These are phyloP conservation scores for Triadica sebifera DNA, from an alignment of 345 rosid genomes.

Conservation along the genomic window DNA sequence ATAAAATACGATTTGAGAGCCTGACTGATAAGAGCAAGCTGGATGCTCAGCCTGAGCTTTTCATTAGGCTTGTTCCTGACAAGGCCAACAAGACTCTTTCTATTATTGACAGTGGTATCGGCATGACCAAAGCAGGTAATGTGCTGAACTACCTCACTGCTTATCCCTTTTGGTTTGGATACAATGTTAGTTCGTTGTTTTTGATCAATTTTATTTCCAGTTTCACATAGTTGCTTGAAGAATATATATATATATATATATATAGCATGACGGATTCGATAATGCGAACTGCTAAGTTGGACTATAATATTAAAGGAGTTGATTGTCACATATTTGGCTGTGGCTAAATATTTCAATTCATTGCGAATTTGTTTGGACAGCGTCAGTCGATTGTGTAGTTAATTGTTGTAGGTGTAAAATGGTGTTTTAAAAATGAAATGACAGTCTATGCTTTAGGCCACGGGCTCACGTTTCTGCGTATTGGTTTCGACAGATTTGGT, in stretches of 20 bases:
- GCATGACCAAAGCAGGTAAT: slow-evolving; percentile 88
- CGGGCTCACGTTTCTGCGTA: background rate
- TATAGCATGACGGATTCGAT: no score
- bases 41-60: slow-evolving; percentile 77
- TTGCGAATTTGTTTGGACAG: no score
- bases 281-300: no score
- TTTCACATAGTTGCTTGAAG: no score
- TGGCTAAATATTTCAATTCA: no score
- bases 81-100: slow-evolving; percentile 67
- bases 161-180: background rate
- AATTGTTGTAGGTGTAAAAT: no score
- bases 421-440: no score
- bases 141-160: background rate
- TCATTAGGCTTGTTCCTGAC: slow-evolving; percentile 72
- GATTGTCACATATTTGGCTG: no score
- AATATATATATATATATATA: no score
- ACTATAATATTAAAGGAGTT: no score
- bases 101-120: slow-evolving; percentile 74
- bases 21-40: slow-evolving; percentile 88
- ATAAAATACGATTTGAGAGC: slow-evolving; percentile 73
- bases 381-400: no score
- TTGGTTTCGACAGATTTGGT: slow-evolving; percentile 47
- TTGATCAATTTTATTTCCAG: accelerated
- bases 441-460: no score
- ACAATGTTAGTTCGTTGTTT: background rate